Evolutionary conservation across 106 monocot species (phyloP).

Genomic region (Dendrobium nobile): DNA sequence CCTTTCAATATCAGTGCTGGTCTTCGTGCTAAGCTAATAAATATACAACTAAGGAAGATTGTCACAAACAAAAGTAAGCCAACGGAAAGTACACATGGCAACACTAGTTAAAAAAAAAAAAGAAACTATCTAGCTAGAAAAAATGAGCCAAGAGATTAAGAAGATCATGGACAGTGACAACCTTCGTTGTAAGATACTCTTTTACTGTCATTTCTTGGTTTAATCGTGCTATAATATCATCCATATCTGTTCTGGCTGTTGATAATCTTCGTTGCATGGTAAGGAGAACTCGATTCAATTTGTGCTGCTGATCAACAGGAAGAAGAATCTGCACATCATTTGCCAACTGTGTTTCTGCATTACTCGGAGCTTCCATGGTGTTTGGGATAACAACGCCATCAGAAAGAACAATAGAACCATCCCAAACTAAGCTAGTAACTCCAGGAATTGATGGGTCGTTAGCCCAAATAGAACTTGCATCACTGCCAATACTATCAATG

Average conservation of each 20-base stretch:
- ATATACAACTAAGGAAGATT: background rate
- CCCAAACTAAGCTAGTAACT: conserved; percentile 25
- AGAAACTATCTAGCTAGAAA: background rate
- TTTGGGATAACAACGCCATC: conserved; percentile 29
- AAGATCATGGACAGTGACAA: conserved; percentile 8
- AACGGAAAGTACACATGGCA: background rate
- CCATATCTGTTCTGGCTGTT: conserved; percentile 86
- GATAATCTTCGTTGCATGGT: conserved; percentile 63
- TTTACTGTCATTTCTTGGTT: conserved; percentile 90
- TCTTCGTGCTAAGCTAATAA: background rate
- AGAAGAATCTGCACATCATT: conserved; percentile 50
- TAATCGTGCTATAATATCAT: conserved; percentile 81
- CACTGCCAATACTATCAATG: conserved; percentile 82
- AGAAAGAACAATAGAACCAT: conserved; percentile 39
- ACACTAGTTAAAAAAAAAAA: background rate
- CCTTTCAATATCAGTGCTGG: background rate
- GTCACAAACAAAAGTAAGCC: background rate
- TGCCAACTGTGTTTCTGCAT: conserved; percentile 14
- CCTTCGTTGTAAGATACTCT: conserved; percentile 82
- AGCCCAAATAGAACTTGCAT: conserved; percentile 71
- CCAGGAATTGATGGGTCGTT: conserved; percentile 58
- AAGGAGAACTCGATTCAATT: conserved; percentile 63
- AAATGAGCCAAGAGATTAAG: background rate
- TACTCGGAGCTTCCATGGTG: conserved; percentile 20
- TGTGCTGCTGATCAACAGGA: conserved; percentile 65